Base-by-base conservation (phyloP, 768 basidiomycete species). In the Pholiota molesta region DNA sequence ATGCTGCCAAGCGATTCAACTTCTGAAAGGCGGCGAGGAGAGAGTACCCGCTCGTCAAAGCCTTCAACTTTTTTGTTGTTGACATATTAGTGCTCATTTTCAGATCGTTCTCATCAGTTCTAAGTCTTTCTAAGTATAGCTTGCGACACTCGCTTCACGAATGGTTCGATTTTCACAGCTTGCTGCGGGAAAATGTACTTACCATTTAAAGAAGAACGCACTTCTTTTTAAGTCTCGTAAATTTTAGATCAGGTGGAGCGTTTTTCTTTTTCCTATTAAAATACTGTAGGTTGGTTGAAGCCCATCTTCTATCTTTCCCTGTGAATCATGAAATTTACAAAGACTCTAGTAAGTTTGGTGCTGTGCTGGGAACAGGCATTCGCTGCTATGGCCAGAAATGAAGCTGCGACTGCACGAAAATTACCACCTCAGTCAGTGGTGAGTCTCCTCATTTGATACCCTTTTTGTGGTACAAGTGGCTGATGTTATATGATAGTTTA, bases 401-500 rank as follows among this genome's bases (percentile, higher is more conserved):
- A 58, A 60, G 55, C 61, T 53, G 58, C 60, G n/a, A 60, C 17
- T 10, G 6, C 33, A 37, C 49, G 61, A 23, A 57, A 63, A 55
- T 28, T 73, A 13, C 74, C 75, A 16, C 66, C 73, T 21, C 74
- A 76, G 53, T 72, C 74, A 57, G 71, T 75, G 10, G 74, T 77
- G 64, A 23, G 73, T 70, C 19, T 13, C 37, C 37, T 29, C 31
- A 37, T 16, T 5, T n/a, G 6, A 14, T 57, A 13, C 19, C 42
- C 28, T 58, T 16, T 19, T 61, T 42, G 21, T 37, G 8, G 13
- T 29, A 33, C 26, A 17, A 23, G 23, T 51, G 37, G 29, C 26
- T 13, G 44, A 23, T 21, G 26, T 6, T 19, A 17, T 7, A n/a
- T 52, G 57, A 19, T 61, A 89, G 87, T 74, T 82, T 52, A 69